Evolutionary conservation across 805 yeast genomes (phyloP).

Genomic region (Candida xyloterini): DNA sequence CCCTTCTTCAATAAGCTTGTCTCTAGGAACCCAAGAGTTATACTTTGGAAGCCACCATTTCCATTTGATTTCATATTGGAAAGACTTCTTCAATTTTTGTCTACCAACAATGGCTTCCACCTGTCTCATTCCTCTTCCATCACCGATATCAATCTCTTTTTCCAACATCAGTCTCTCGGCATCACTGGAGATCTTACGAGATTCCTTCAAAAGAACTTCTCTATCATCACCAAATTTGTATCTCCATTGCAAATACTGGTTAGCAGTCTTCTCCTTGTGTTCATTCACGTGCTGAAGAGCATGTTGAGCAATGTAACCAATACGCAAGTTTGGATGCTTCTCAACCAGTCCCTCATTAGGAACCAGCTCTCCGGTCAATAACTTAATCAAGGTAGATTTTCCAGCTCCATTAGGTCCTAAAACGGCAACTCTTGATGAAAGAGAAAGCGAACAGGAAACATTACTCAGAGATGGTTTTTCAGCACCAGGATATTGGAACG

Average conservation of each 20-base stretch:
- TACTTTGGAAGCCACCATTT: constrained; percentile 84
- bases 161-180: constrained; percentile 75
- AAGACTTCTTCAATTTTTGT: constrained; percentile 92
- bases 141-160: constrained; percentile 74
- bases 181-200: constrained; percentile 73
- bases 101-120: constrained; percentile 96
- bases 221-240: constrained; percentile 97
- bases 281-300: constrained; percentile 96
- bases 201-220: constrained; percentile 90
- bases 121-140: constrained; percentile 80
- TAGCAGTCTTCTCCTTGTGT: constrained; percentile 97
- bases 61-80: constrained; percentile 98
- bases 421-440: constrained; percentile 96
- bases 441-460: constrained; percentile 86
- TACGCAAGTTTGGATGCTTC: constrained; percentile 96
- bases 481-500: constrained; percentile 89
- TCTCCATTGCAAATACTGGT: constrained; percentile 98
- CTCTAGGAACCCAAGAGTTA: constrained; percentile 92
- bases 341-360: constrained; percentile 89
- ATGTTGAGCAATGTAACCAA: constrained; percentile 98
- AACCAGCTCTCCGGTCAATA: constrained; percentile 86
- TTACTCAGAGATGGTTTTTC: constrained; percentile 72
- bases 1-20: constrained; percentile 74
- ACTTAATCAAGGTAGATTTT: constrained; percentile 90
- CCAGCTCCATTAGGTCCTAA: constrained; percentile 99